Evolutionary conservation across 2,329 filamentous ascomycete species (phyloP), one percentile per base, ranked within the genome.

Genomic region (Colletotrichum viniferum): DNA sequence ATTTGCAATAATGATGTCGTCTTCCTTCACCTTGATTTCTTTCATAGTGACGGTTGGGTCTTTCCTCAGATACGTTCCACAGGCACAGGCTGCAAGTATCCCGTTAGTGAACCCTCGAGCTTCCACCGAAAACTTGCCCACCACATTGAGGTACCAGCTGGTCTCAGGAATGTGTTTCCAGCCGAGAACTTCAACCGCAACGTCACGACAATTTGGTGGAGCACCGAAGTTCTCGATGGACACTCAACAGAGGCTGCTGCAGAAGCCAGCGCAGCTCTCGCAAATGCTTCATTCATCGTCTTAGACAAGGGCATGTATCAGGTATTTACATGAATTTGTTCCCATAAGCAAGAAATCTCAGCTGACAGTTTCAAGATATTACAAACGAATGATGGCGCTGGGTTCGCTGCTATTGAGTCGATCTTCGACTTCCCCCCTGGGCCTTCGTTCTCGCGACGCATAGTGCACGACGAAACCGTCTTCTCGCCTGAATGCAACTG

Each of bases 401-500:
- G 18, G 3, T n/a, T 7, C 16, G 3, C 9, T 13, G 24, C 7
- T 6, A 28, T 65, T 8, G 62, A 65, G 62, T 48, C 62, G 10
- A 65, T 65, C 62, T 65, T 65, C 3, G 62, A 48, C 24, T 65
- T 65, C 3, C 62, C 36, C 0, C 36, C 62, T 0, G 52, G 32
- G 7, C 77, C 76, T 16, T 72, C 67, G 3, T 78, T 72, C 26
- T 69, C 77, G 16, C 73, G 74, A 2, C 76, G 77, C 3, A 13
- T 78, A 7, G 67, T 74, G 1, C 76, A 77, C 21, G 77, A 78
- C 28, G 76, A 73, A 30, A 78, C 76, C 1, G 76, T 78, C 6
- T 78, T 61, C 68, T 71, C 77, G 1, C 77, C 77, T 3, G 76
- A 78, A 18, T 78, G 71, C 48, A 78, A 77, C 26, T 77, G 73